These are phyloP conservation scores for Kernera saxatilis DNA, from an alignment of 345 rosid species.

Conservation along the genomic window DNA sequence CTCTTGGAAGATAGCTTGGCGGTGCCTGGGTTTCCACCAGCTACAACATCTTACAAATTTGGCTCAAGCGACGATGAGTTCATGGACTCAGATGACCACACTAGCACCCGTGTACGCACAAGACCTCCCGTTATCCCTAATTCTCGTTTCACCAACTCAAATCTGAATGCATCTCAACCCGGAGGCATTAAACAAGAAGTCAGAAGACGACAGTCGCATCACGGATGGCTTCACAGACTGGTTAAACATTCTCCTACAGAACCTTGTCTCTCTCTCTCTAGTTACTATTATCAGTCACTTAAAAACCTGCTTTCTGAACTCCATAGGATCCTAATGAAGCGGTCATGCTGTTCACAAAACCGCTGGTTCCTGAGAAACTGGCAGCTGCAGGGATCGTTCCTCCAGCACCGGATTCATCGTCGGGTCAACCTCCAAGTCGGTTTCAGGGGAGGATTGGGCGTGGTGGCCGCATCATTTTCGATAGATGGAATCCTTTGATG, in stretches of 20 bases:
- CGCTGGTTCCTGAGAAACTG: slow-evolving; percentile 83
- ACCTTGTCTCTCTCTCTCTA: not conserved
- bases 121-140: slow-evolving; percentile 43
- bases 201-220: slow-evolving; percentile 51
- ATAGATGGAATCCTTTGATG: slow-evolving; percentile 90
- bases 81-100: slow-evolving; percentile 81
- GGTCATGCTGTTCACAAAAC: slow-evolving; percentile 78
- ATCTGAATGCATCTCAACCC: slow-evolving; percentile 38
- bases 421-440: slow-evolving; percentile 39
- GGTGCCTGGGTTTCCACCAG: slow-evolving; percentile 57
- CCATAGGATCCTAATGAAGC: slow-evolving; percentile 88
- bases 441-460: slow-evolving; percentile 93
- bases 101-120: slow-evolving; percentile 46
- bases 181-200: slow-evolving; percentile 65
- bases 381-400: slow-evolving; percentile 81
- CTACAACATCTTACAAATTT: slow-evolving; percentile 52
- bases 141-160: slow-evolving; percentile 45
- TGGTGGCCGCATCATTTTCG: slow-evolving; percentile 88
- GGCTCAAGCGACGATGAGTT: slow-evolving; percentile 87
- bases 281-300: not conserved
- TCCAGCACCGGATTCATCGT: slow-evolving; percentile 43
- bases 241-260: slow-evolving; percentile 29
- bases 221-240: slow-evolving; percentile 85
- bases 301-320: not conserved
- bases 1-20: slow-evolving; percentile 72